A percentile compares a stretch with the other conserved stretches of the same genome.
These are phyloP conservation scores for Nitzschia sp. DNA, from an alignment of 108 stramenopile species.

Conservation along the genomic window DNA sequence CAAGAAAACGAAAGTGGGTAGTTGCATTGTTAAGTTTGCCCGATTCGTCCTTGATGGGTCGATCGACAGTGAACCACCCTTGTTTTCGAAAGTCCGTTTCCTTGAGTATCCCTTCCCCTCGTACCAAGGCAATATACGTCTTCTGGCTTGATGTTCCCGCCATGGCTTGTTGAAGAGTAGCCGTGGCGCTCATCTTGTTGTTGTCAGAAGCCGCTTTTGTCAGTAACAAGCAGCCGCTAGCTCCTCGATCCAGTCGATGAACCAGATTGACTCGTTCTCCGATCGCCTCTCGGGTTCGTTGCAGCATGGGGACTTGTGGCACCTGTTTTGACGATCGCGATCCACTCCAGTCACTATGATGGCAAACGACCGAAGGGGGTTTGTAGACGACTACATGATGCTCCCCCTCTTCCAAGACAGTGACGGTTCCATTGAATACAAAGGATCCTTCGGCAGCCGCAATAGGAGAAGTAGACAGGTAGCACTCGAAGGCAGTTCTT, in stretches of 20 bases:
- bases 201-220: conserved; percentile 54
- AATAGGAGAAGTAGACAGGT: too few relatives aligned
- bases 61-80: conserved; percentile 73
- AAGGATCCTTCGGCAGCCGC: conserved; percentile 9
- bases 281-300: conserved; percentile 44
- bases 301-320: conserved; percentile 46
- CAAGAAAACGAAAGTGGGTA: conserved; percentile 70
- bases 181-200: conserved; percentile 35
- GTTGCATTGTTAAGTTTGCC: conserved; percentile 71
- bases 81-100: conserved; percentile 63
- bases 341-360: conserved; percentile 80
- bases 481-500: too few relatives aligned
- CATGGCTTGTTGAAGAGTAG: conserved; percentile 57
- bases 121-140: conserved; percentile 82
- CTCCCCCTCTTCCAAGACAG: conserved; percentile 54
- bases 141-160: conserved; percentile 45
- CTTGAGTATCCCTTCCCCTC: conserved; percentile 75
- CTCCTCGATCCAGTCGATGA: conserved; percentile 83
- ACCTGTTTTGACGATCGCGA: conserved; percentile 24
- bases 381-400: conserved; percentile 66
- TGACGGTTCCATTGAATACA: conserved; percentile 47
- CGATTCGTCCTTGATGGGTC: conserved; percentile 72
- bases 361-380: conserved; percentile 81
- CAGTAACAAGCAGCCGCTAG: conserved; percentile 66
- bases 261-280: conserved; percentile 67